These are phyloP conservation scores for Phytopythium chamaehyphon DNA, from an alignment of 352 stramenopile genomes.

Conservation along the genomic window DNA sequence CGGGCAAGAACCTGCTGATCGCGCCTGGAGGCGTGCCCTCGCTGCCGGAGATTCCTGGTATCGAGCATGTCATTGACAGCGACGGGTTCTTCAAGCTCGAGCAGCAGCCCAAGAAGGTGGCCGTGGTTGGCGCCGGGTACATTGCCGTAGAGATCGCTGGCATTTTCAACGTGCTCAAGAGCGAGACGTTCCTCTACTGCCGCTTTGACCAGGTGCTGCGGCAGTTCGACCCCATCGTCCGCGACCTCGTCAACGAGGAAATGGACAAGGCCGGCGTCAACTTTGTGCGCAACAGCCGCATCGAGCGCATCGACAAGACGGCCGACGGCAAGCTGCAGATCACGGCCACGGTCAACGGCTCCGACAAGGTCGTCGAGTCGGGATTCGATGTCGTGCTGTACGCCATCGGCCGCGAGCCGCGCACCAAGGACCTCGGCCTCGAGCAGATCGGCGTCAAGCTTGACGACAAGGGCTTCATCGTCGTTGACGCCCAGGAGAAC, in stretches of 20 bases:
- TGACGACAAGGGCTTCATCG: constrained; percentile 77
- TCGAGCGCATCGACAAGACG: constrained; percentile 80
- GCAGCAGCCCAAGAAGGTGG: constrained; percentile 84
- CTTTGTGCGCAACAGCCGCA: constrained; percentile 51
- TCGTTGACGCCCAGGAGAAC: constrained; percentile 90
- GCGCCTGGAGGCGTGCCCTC: constrained; percentile 90
- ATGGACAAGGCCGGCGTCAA: constrained; percentile 66
- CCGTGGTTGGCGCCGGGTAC: constrained; percentile 95
- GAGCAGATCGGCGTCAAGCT: constrained; percentile 74
- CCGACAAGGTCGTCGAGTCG: constrained; percentile 27
- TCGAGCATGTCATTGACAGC: constrained; percentile 92
- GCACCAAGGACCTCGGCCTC: constrained; percentile 84
- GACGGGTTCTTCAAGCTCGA: constrained; percentile 98
- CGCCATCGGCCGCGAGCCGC: constrained; percentile 84
- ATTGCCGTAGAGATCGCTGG: constrained; percentile 96
- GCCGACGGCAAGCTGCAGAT: constrained; percentile 81
- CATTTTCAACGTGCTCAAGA: constrained; percentile 93
- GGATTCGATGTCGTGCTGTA: constrained; percentile 61
- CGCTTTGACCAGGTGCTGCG: constrained; percentile 84
- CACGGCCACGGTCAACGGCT: constrained; percentile 48
- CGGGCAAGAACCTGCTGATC: constrained; percentile 93
- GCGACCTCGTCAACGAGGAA: constrained; percentile 69
- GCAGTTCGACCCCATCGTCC: constrained; percentile 88
- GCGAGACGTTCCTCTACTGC: constrained; percentile 90
- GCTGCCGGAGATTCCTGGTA: constrained; percentile 80